A percentile compares a stretch with the other conserved stretches of the same genome.
These are phyloP conservation scores for Yarrowia sp. DNA, from an alignment of 805 yeast genomes.

Conservation along the genomic window DNA sequence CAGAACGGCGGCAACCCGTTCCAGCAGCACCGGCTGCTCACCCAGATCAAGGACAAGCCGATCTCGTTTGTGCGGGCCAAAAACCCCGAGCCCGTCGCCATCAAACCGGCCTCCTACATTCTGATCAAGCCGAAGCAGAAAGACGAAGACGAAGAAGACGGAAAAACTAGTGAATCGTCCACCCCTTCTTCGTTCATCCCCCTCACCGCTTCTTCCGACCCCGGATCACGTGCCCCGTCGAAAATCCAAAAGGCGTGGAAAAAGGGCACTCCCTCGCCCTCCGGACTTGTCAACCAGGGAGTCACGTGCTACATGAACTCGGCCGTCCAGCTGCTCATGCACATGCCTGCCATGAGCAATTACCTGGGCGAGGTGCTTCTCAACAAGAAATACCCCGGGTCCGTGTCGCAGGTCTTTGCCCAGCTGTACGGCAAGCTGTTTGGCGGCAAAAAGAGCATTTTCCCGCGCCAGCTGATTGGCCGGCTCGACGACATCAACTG, in stretches of 20 bases:
- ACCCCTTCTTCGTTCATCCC: neutral
- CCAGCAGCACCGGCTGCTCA: constrained; percentile 35
- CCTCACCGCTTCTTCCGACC: constrained; percentile 51
- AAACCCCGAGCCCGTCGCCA: constrained; percentile 57
- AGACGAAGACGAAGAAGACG: constrained; percentile 23
- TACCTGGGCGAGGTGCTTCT: constrained; percentile 75
- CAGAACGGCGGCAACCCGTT: constrained; percentile 29
- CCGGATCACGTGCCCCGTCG: constrained; percentile 64
- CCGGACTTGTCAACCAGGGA: constrained; percentile 85
- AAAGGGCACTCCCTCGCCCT: constrained; percentile 43
- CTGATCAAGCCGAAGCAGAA: constrained; percentile 48
- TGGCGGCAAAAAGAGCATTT: constrained; percentile 56
- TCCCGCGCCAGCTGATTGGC: constrained; percentile 75
- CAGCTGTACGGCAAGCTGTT: constrained; percentile 44
- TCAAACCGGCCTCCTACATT: constrained; percentile 60
- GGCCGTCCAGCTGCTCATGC: constrained; percentile 89
- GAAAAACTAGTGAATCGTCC: too few species aligned
- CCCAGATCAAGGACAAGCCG: constrained; percentile 39
- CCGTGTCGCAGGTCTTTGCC: constrained; percentile 49
- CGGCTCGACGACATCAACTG: constrained; percentile 85
- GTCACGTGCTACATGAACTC: constrained; percentile 97
- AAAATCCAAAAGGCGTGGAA: constrained; percentile 75
- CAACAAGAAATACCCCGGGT: constrained; percentile 46
- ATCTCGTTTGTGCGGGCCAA: constrained; percentile 65
- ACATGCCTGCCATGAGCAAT: constrained; percentile 88